Evolutionary conservation across 352 stramenopile genomes (phyloP).

Genomic region (Globisporangium parvum): DNA sequence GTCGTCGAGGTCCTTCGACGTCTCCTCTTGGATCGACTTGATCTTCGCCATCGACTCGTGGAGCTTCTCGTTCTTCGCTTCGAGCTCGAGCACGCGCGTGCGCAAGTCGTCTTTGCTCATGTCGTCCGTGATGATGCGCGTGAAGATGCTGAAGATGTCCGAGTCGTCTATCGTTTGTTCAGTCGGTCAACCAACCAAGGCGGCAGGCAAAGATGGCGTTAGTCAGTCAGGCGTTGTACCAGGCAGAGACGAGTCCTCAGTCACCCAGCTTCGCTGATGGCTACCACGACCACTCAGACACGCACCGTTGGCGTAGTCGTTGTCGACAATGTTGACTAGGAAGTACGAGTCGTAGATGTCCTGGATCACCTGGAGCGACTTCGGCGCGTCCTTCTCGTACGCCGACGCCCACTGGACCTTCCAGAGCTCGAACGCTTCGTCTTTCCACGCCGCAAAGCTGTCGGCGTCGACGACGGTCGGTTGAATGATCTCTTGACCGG

Average conservation of each 20-base stretch:
- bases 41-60: slow-evolving; percentile 68
- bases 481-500: slow-evolving; percentile 90
- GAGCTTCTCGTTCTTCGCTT: slow-evolving; percentile 68
- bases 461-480: slow-evolving; percentile 97
- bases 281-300: neutral
- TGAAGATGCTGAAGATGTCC: slow-evolving; percentile 83
- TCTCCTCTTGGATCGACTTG: slow-evolving; percentile 55
- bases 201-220: neutral
- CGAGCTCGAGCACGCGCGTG: slow-evolving; percentile 59
- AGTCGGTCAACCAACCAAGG: neutral
- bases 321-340: slow-evolving; percentile 98
- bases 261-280: too few relatives aligned
- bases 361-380: slow-evolving; percentile 49
- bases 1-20: slow-evolving; percentile 41
- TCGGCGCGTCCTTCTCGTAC: slow-evolving; percentile 87
- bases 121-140: slow-evolving; percentile 71
- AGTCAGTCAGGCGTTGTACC: neutral
- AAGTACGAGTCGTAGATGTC: slow-evolving; percentile 95
- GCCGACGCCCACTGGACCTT: slow-evolving; percentile 94
- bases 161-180: slow-evolving; percentile 67
- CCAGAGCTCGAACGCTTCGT: slow-evolving; percentile 98
- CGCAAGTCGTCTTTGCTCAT: slow-evolving; percentile 78
- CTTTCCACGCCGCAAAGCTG: slow-evolving; percentile 92
- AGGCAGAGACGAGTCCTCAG: neutral
- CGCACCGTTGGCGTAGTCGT: slow-evolving; percentile 90